These are phyloP conservation scores for Chamaenerion angustifolium DNA, from an alignment of 345 rosid genomes.

Conservation along the genomic window DNA sequence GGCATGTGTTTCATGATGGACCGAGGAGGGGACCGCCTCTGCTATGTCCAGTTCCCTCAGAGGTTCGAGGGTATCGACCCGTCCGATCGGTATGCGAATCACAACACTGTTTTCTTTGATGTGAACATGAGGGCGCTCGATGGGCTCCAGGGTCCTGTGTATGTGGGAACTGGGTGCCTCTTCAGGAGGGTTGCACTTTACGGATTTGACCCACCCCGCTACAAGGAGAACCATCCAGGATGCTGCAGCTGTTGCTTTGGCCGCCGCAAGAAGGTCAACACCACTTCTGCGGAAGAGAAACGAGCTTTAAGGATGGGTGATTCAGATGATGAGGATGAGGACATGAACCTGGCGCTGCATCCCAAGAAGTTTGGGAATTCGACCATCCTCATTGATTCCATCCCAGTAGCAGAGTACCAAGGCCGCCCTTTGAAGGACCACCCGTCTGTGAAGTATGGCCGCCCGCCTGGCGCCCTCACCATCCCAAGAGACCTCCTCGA, in stretches of 20 bases:
- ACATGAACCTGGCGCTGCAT: neutral
- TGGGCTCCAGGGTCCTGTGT: slow-evolving; percentile 97
- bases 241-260: slow-evolving; percentile 52
- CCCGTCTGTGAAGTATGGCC: slow-evolving; percentile 82
- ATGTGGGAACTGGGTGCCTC: slow-evolving; percentile 94
- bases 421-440: slow-evolving; percentile 97
- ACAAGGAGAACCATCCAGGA: slow-evolving; percentile 52
- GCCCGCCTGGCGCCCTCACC: slow-evolving; percentile 88
- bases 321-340: slow-evolving; percentile 41
- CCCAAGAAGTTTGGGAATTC: slow-evolving; percentile 91
- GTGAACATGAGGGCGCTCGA: slow-evolving; percentile 98
- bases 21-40: slow-evolving; percentile 83
- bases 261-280: slow-evolving; percentile 36
- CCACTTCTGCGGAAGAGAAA: slow-evolving; percentile 48
- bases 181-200: slow-evolving; percentile 83
- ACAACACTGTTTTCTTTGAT: slow-evolving; percentile 95
- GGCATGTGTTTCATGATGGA: slow-evolving; percentile 99
- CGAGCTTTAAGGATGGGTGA: slow-evolving; percentile 80
- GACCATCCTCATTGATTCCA: slow-evolving; percentile 63
- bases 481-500: slow-evolving; percentile 86
- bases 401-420: slow-evolving; percentile 86
- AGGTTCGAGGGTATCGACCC: slow-evolving; percentile 97
- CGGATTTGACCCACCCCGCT: slow-evolving; percentile 84
- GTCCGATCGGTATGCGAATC: slow-evolving; percentile 91
- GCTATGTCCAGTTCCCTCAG: slow-evolving; percentile 96